Evolutionary conservation across 1,284 basidiomycete genomes (phyloP), one percentile per base, ranked within the genome.

Genomic region (Boletus subluridellus): DNA sequence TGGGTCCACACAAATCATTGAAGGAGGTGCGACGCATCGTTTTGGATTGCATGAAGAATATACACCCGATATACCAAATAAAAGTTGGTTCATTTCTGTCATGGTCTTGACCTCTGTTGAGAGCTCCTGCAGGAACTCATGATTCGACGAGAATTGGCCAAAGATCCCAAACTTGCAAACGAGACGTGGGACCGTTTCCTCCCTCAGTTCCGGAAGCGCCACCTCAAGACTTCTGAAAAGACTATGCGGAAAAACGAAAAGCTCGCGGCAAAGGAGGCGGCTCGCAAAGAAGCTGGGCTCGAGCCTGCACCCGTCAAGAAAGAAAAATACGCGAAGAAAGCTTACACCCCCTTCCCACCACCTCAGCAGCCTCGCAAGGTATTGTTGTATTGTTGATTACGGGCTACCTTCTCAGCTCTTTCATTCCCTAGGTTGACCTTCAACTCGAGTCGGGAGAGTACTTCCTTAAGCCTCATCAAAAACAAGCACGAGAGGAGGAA

Each of bases 271-370:
- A 87, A 85, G 70, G 78, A 81, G 39, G 83, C 82, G 63, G 82
- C 85, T 17, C 80, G 85, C 38, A 76, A 79, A 61, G 83, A 81
- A 52, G 87, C 86, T 12, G 87, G 86, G 2, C 65, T 87, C 17
- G 78, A 79, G 17, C 69, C 79, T 0, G 73, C 73, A 38, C 63
- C 67, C 26, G 56, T 62, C 34, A 71, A 71, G 59, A 76, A 75
- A 52, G 73, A 77, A 52, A 85, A 85, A 66, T 79, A 80, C 46
- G 82, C 86, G 70, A 95, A 98, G 84, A 98, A 98, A 76, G 82
- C 89, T n/a, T 99, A 99, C 74, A 99, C 97, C 14, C 97, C 97
- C 4, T 99, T 99, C 86, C 97, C 97, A 35, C 97, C 97, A 30
- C 80, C 95, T 6, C 97, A 97, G 69, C 82, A 87, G 65, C 95